Evolutionary conservation across 2,329 filamentous ascomycete genomes (phyloP).

Genomic region (Plenodomus lindquistii): DNA sequence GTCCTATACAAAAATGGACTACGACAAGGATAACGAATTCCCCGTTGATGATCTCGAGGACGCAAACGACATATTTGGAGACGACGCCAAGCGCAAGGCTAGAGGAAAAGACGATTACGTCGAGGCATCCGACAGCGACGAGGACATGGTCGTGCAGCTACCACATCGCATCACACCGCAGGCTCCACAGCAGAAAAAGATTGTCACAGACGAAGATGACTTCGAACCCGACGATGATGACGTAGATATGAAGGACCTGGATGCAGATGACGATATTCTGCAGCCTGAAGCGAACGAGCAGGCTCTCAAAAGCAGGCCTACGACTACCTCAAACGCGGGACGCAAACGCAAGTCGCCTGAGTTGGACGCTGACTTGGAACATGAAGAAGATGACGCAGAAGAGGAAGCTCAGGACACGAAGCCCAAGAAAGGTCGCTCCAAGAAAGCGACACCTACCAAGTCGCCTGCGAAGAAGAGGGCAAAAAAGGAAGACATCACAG

Average conservation of each 20-base stretch:
- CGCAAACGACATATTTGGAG: constrained; percentile 83
- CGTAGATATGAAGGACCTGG: constrained; percentile 58
- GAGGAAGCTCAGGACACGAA: constrained; percentile 51
- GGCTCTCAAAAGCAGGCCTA: constrained; percentile 45
- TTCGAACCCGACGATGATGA: constrained; percentile 51
- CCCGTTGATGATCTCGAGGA: constrained; percentile 54
- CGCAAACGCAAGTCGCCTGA: constrained; percentile 63
- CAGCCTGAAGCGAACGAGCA: constrained; percentile 50
- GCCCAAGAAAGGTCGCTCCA: constrained; percentile 60
- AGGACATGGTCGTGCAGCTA: constrained; percentile 31
- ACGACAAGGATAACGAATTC: constrained; percentile 55
- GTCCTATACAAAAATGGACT: constrained; percentile 61
- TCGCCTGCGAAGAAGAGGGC: constrained; percentile 60
- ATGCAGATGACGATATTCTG: constrained; percentile 51
- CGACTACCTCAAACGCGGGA: constrained; percentile 37
- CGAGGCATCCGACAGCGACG: constrained; percentile 49
- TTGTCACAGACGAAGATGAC: constrained; percentile 47
- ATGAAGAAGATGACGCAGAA: constrained; percentile 23
- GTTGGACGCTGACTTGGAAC: constrained; percentile 59
- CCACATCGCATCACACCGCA: constrained; percentile 44
- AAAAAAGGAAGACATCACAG: constrained; percentile 68
- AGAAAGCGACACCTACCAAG: constrained; percentile 47
- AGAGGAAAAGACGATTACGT: constrained; percentile 73
- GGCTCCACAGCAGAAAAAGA: constrained; percentile 51
- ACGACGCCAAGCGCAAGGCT: constrained; percentile 66